Conservation (phyloP, 306 rosid genomes). For the Crataegus laevigata region DNA sequence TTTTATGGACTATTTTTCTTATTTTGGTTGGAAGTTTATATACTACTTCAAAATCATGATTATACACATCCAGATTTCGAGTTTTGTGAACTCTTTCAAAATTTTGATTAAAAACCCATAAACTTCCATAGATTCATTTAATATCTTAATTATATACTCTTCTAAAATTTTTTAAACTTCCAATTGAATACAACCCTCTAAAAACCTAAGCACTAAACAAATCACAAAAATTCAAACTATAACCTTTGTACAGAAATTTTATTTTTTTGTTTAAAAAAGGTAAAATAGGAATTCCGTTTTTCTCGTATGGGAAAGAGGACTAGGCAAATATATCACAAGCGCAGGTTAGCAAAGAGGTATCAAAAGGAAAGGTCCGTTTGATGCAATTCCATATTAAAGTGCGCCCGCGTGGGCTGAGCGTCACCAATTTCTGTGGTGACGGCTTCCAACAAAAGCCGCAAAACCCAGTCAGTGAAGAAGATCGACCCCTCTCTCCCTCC, state of each 20-base stretch:
- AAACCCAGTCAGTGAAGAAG: constrained; percentile 24
- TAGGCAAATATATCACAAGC: not conserved
- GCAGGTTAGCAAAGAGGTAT: not conserved
- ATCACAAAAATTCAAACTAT: not conserved
- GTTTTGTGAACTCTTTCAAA: too few species aligned
- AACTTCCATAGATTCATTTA: too few species aligned
- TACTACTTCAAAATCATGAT: too few species aligned
- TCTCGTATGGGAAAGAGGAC: not conserved
- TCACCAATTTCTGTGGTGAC: constrained; percentile 3
- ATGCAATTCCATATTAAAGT: not conserved
- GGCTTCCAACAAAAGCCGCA: not conserved
- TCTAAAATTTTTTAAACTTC: too few species aligned
- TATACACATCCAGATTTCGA: too few species aligned
- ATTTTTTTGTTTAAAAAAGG: not conserved
- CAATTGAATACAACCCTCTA: too few species aligned
- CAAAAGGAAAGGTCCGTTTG: not conserved
- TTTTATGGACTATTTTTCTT: too few species aligned
- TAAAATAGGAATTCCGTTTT: not conserved
- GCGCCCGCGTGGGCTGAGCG: not conserved
- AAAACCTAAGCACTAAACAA: too few species aligned
- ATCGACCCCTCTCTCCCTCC: not conserved
- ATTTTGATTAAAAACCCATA: too few species aligned
- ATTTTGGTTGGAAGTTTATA: too few species aligned
- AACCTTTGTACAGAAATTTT: not conserved
- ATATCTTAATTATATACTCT: too few species aligned